A percentile compares a stretch with the other conserved stretches of the same genome.
phyloP scores from a whole-genome alignment of 495 filamentous ascomycete species.

The Poronia punctata region DNA sequence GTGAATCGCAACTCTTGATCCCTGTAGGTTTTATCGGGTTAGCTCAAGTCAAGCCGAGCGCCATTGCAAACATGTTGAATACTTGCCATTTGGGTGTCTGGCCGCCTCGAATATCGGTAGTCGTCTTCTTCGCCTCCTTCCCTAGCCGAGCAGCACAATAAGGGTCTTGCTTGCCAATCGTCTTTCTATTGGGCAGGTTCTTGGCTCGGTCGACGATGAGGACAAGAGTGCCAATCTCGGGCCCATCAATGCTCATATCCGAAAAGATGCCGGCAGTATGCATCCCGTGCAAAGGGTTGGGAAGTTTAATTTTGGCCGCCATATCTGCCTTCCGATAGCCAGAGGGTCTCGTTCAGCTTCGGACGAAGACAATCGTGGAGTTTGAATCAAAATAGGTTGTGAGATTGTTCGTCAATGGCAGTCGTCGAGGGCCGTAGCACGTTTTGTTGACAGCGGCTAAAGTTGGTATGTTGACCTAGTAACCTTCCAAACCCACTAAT shows the following conservation, averaged over 20 bases:
- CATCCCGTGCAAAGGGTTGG: constrained; percentile 36
- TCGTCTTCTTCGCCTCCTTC: constrained; percentile 97
- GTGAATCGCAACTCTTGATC: constrained; percentile 95
- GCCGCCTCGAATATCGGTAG: constrained; percentile 86
- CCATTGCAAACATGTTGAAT: constrained; percentile 7
- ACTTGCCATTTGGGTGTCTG: constrained; percentile 92
- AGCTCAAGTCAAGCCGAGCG: too few relatives aligned
- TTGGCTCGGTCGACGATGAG: constrained; percentile 87
- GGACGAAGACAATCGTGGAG: too few relatives aligned
- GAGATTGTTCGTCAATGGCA: neutral
- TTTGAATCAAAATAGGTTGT: too few relatives aligned
- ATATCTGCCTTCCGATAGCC: too few relatives aligned
- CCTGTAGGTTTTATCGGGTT: too few relatives aligned
- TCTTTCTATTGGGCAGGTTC: constrained; percentile 92
- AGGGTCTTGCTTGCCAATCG: constrained; percentile 97
- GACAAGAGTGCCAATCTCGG: constrained; percentile 88
- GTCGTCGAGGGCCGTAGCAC: neutral
- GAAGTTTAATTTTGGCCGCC: constrained; percentile 37
- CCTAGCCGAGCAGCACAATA: constrained; percentile 91
- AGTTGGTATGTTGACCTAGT: too few relatives aligned
- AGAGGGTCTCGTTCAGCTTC: too few relatives aligned
- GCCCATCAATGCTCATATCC: constrained; percentile 92
- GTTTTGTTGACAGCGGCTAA: too few relatives aligned
- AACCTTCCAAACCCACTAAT: too few relatives aligned
- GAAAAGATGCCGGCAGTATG: constrained; percentile 94